Base-by-base conservation (phyloP, 164 flowering plant genomes). In the Dillenia suffruticosa region DNA sequence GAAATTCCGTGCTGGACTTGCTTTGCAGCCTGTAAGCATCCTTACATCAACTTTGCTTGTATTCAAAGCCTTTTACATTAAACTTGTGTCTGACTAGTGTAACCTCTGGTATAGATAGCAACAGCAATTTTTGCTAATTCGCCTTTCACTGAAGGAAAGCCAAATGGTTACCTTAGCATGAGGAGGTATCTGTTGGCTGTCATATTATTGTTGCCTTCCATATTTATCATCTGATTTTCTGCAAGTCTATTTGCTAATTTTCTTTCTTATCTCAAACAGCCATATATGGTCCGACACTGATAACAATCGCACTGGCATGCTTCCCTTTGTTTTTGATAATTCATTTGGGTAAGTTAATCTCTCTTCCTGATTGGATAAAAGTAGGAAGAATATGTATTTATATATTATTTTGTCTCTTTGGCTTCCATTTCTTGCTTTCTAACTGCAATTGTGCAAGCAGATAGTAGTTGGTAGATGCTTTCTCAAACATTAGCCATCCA, bases 51-150 rank as follows among this genome's bases (percentile, higher is more conserved):
- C 56, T 47, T 63, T 66, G 0, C 15, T 63, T 2, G 19, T 46
- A 14, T 24, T 51, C 1, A 45, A n/a, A 49, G 40, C 40, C n/a
- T 51, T 51, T 14, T 57, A 22, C 55, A 9, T 8, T 67, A 51
- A 4, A 44, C 9, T 68, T 47, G 47, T 52, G 19, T 63, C 78
- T 86, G 58, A 84, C 73, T 14, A 7, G 6, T 64, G 24, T 56
- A 3, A 22, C 46, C 56, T 68, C 10, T 70, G 58, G 64, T 74
- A 81, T 86, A 95, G 99, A 88, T 95, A 66, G 99, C 97, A 53
- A 92, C 97, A 4, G 97, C 97, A 59, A 64, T 95, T 12, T 95
- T 92, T 88, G 96, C 99, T 55, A 95, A 95, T 78, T 95, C 99
- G 51, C 99, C 97, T 62, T 95, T 95, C 76, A 90, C 87, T 44